These are phyloP conservation scores for Tausonia pullulans DNA, from an alignment of 1,284 basidiomycete species.

Conservation along the genomic window DNA sequence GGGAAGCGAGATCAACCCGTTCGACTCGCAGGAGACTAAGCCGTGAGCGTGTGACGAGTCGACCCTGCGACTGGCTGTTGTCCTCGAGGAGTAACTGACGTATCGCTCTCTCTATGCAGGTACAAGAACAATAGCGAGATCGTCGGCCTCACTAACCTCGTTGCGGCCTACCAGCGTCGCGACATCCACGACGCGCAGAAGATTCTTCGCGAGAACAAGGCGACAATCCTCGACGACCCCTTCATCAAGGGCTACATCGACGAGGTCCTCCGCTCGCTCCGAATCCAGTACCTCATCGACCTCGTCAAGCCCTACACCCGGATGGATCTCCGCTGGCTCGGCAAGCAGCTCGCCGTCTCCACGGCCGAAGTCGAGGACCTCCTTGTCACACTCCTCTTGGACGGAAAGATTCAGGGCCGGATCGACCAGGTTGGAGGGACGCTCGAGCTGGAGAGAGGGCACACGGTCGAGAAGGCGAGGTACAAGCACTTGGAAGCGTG, in stretches of 20 bases:
- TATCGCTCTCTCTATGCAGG: conserved; percentile 35
- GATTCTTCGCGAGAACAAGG: conserved; percentile 80
- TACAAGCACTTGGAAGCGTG: conserved; percentile 19
- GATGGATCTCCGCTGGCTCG: conserved; percentile 80
- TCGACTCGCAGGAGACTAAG: conserved; percentile 98
- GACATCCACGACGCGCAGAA: conserved; percentile 94
- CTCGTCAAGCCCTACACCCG: conserved; percentile 94
- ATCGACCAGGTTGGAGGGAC: conserved; percentile 93
- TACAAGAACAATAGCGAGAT: conserved; percentile 97
- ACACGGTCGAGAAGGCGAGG: conserved; percentile 12
- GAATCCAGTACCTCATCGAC: conserved; percentile 94
- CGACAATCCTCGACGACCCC: conserved; percentile 86
- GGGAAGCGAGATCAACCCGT: conserved; percentile 96
- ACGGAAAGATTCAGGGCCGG: conserved; percentile 85
- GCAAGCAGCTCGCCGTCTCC: conserved; percentile 88
- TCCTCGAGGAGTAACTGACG: background rate
- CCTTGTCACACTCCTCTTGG: conserved; percentile 83
- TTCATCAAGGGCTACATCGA: conserved; percentile 93
- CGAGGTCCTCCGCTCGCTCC: conserved; percentile 80
- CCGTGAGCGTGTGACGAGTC: conserved; percentile 43
- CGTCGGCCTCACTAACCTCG: conserved; percentile 93
- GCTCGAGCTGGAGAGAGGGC: conserved; percentile 76
- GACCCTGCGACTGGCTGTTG: no score
- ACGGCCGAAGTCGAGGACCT: conserved; percentile 82
- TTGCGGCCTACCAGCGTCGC: conserved; percentile 87